Percentiles rank a stretch among this genome's conserved stretches.
phyloP scores from a whole-genome alignment of 75 land plant species.

The Chamaecyparis obtusa region DNA sequence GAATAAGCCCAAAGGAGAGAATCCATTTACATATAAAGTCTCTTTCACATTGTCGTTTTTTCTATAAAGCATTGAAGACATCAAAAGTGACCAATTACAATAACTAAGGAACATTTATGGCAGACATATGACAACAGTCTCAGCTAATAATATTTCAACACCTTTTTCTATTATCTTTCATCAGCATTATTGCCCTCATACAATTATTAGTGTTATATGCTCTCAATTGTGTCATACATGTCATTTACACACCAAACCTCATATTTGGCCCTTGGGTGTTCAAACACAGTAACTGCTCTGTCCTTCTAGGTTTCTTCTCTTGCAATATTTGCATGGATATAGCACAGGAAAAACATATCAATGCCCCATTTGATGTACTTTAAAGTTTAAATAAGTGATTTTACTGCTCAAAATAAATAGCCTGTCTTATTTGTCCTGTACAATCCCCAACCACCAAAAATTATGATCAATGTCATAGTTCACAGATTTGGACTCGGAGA shows the following conservation, averaged over 20 bases:
- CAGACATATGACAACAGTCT: not conserved
- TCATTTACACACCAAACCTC: not conserved
- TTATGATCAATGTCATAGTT: not conserved
- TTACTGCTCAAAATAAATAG: not conserved
- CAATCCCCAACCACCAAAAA: not conserved
- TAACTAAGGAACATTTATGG: not conserved
- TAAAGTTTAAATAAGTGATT: slow-evolving; percentile 6
- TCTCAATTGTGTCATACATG: not conserved
- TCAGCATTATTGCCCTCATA: not conserved
- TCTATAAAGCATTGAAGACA: not conserved
- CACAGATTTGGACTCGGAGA: too few relatives aligned
- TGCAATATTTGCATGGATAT: not conserved
- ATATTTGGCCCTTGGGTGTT: not conserved
- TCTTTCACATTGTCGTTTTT: not conserved
- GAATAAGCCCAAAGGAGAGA: not conserved
- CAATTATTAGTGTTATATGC: not conserved
- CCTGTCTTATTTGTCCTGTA: not conserved
- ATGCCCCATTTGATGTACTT: not conserved
- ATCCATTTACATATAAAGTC: not conserved
- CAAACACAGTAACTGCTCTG: not conserved
- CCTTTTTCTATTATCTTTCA: not conserved
- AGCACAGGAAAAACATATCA: not conserved
- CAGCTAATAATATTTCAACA: not conserved
- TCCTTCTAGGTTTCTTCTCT: not conserved
- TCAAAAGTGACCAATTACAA: not conserved